These are phyloP conservation scores for Lagenidium giganteum DNA, from an alignment of 352 stramenopile genomes.

Conservation along the genomic window DNA sequence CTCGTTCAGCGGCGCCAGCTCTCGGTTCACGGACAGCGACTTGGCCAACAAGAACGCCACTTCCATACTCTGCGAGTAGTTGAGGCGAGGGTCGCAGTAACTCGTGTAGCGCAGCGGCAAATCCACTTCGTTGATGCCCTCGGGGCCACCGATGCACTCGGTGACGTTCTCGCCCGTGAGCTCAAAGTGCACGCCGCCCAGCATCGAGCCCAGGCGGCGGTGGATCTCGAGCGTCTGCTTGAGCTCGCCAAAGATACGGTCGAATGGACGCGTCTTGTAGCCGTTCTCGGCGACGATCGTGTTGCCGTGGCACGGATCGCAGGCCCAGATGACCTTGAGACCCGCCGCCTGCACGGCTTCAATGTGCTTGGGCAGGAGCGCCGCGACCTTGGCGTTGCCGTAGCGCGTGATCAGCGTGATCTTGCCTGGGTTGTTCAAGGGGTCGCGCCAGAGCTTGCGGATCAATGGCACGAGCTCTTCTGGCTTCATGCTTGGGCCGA, in stretches of 20 bases:
- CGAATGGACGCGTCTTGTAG: constrained; percentile 98
- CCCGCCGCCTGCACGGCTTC: constrained; percentile 93
- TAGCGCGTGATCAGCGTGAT: constrained; percentile 99
- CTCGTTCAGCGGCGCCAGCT: constrained; percentile 58
- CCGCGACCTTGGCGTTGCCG: constrained; percentile 90
- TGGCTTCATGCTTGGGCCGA: constrained; percentile 94
- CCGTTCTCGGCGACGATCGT: constrained; percentile 95
- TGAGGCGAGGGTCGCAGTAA: constrained; percentile 97
- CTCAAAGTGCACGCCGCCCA: constrained; percentile 96
- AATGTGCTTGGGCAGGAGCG: constrained; percentile 95
- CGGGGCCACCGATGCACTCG: constrained; percentile 96
- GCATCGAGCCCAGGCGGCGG: constrained; percentile 88
- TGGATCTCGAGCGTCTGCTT: constrained; percentile 98
- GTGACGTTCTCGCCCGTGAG: constrained; percentile 99
- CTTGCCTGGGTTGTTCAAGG: constrained; percentile 89
- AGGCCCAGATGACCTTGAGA: constrained; percentile 96
- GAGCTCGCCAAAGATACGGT: constrained; percentile 95
- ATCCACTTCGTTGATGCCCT: constrained; percentile 91
- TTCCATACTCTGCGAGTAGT: constrained; percentile 98
- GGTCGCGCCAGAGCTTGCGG: constrained; percentile 93
- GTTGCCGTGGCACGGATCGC: constrained; percentile 96
- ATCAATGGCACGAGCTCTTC: constrained; percentile 95
- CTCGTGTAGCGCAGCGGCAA: constrained; percentile 94
- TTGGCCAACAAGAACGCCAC: constrained; percentile 97
- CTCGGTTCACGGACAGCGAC: constrained; percentile 63